Percentiles rank a stretch among this genome's conserved stretches.
phyloP scores from a whole-genome alignment of 1,284 basidiomycete genomes.

The Ceratobasidium sp. region DNA sequence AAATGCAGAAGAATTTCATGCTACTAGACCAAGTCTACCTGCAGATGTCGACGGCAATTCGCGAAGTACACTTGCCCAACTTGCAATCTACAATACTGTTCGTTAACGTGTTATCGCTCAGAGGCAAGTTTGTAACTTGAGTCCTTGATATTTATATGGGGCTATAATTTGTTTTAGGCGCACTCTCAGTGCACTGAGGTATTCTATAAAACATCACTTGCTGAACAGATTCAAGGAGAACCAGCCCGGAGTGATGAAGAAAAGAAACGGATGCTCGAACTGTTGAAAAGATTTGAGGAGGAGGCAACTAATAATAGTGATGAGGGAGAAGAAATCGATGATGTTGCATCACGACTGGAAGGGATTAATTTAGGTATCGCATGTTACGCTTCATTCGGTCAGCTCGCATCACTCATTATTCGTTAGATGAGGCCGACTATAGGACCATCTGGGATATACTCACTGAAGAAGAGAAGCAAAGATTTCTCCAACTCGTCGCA shows the following conservation, averaged over 20 bases:
- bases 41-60: slow-evolving; percentile 75
- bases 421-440: slow-evolving; percentile 60
- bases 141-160: slow-evolving; percentile 49
- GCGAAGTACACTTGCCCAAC: slow-evolving; percentile 79
- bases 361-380: slow-evolving; percentile 66
- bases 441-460: slow-evolving; percentile 70
- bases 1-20: background rate
- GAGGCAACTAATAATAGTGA: slow-evolving; percentile 50
- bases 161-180: slow-evolving; percentile 56
- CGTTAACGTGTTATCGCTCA: slow-evolving; percentile 76
- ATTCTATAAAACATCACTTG: slow-evolving; percentile 76
- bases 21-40: background rate
- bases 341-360: slow-evolving; percentile 63
- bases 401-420: slow-evolving; percentile 26
- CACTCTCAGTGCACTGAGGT: slow-evolving; percentile 76
- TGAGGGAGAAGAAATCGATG: slow-evolving; percentile 49
- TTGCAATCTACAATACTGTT: slow-evolving; percentile 83
- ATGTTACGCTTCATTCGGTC: background rate
- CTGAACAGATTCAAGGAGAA: slow-evolving; percentile 62
- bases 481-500: slow-evolving; percentile 63
- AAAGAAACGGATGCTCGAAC: slow-evolving; percentile 64
- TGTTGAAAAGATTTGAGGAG: slow-evolving; percentile 75
- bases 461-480: slow-evolving; percentile 62
- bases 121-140: slow-evolving; percentile 54
- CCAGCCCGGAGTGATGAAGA: slow-evolving; percentile 64